Base-by-base conservation (phyloP, 495 filamentous ascomycete species). In the Tuber aestivum region DNA sequence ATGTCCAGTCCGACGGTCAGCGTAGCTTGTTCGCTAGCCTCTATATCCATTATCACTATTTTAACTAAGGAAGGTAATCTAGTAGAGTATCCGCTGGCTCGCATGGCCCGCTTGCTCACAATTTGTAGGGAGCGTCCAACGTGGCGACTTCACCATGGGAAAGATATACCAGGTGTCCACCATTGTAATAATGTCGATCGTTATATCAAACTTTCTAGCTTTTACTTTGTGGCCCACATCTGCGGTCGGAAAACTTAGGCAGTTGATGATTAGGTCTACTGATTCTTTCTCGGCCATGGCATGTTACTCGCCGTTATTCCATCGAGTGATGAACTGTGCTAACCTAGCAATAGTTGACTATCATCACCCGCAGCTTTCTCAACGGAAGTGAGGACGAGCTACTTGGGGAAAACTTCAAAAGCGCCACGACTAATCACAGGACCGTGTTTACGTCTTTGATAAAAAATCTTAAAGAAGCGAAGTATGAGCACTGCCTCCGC, bases 21-120 rank as follows among this genome's bases (percentile, higher is more conserved):
- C 81, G 93, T 97, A 50, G 94, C 93, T 35, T 95, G 92, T 83
- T 97, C 94, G 37, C 86, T 98, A 76, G 89, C 95, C 3, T 93
- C 92, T n/a, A 89, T 98, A 37, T 92, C 93, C 37, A 94, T 95
- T 70, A 97, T 97, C 82, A 95, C 92, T 3, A 89, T 97, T 56
- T 84, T 97, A 78, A 97, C 95, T 3, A 97, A 96, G 84, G 95
- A 98, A 84, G 94, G 92, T 75, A 88, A 16, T 68, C 35, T 73
- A 27, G 7, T 18, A 35, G 56, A 35, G 27, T 20, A 18, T 6
- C 4, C 5, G 18, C 56, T 18, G 27, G 56, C 16, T 27, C 27
- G 35, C 27, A 18, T 18, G 16, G 20, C 23, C 37, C 20, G 42
- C 8, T 41, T 41, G 38, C 56, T 73, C 20, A 73, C 37, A 16